These are phyloP conservation scores for Monosporascus sp. DNA, from an alignment of 2,329 filamentous ascomycete genomes.

Conservation along the genomic window DNA sequence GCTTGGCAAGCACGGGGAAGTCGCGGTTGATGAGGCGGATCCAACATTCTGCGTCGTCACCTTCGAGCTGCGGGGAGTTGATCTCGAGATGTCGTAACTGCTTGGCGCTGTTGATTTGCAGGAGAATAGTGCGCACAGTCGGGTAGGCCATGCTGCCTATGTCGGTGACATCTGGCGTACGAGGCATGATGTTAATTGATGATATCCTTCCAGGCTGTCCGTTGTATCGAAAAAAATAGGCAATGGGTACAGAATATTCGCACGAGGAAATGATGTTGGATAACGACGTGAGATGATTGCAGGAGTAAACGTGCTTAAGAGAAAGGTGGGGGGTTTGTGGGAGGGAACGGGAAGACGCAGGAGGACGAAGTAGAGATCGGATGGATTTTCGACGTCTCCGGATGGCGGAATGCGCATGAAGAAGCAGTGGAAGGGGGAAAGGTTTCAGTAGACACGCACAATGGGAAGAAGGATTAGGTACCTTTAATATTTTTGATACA, in stretches of 20 bases:
- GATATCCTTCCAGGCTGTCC: background rate
- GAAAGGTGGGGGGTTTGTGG: background rate
- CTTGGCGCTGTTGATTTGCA: constrained; percentile 63
- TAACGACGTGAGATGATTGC: too few species aligned
- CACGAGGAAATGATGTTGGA: background rate
- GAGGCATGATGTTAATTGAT: constrained; percentile 20
- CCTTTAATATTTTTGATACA: constrained; percentile 48
- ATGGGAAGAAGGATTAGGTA: constrained; percentile 7
- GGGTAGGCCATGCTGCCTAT: constrained; percentile 67
- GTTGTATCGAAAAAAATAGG: background rate
- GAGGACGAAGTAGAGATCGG: background rate
- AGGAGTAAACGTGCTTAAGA: too few species aligned
- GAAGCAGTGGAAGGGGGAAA: background rate
- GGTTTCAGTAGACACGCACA: background rate
- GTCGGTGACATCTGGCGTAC: constrained; percentile 50
- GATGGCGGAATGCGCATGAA: background rate
- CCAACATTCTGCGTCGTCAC: constrained; percentile 71
- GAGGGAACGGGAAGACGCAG: background rate
- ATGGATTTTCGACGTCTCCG: background rate
- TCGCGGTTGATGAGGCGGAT: constrained; percentile 70
- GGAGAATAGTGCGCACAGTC: constrained; percentile 61
- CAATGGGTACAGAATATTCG: too few species aligned
- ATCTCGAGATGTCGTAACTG: constrained; percentile 73
- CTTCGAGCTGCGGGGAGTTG: constrained; percentile 70
- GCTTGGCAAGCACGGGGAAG: constrained; percentile 59